phyloP scores from a whole-genome alignment of 1,139 yeast genomes.

The Hyphopichia buzzinii region DNA sequence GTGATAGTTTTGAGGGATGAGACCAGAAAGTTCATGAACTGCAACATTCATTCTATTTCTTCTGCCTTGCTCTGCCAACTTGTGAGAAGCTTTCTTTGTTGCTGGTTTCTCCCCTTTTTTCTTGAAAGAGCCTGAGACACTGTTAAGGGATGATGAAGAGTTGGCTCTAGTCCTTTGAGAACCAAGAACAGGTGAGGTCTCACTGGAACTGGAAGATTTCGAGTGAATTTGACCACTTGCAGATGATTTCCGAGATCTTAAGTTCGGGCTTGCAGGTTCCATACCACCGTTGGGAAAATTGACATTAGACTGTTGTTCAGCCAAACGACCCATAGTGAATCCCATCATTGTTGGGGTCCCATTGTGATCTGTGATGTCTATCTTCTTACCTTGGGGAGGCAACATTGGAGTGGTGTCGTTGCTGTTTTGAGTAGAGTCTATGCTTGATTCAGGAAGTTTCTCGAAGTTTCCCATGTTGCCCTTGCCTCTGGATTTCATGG shows the following conservation, averaged over 20 bases:
- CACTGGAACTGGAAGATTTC: constrained; percentile 17
- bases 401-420: constrained; percentile 33
- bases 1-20: constrained; percentile 65
- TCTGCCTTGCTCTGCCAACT: constrained; percentile 93
- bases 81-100: constrained; percentile 76
- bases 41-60: constrained; percentile 90
- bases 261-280: background rate
- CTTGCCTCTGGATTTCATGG: constrained; percentile 14
- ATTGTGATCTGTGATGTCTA: constrained; percentile 14
- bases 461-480: constrained; percentile 21
- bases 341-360: constrained; percentile 38
- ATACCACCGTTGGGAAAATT: constrained; percentile 1
- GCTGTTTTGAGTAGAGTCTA: constrained; percentile 15
- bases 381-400: constrained; percentile 35
- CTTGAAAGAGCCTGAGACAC: constrained; percentile 1
- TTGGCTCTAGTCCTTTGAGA: constrained; percentile 5
- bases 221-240: constrained; percentile 7
- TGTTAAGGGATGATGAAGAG: constrained; percentile 2
- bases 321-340: constrained; percentile 48
- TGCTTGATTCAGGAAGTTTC: constrained; percentile 36
- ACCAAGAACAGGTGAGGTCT: constrained; percentile 14
- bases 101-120: constrained; percentile 26
- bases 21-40: constrained; percentile 64
- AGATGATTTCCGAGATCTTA: background rate
- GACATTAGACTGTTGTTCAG: constrained; percentile 26